These are phyloP conservation scores for Candolleomyces aberdarensis DNA, from an alignment of 768 basidiomycete species.

Conservation along the genomic window DNA sequence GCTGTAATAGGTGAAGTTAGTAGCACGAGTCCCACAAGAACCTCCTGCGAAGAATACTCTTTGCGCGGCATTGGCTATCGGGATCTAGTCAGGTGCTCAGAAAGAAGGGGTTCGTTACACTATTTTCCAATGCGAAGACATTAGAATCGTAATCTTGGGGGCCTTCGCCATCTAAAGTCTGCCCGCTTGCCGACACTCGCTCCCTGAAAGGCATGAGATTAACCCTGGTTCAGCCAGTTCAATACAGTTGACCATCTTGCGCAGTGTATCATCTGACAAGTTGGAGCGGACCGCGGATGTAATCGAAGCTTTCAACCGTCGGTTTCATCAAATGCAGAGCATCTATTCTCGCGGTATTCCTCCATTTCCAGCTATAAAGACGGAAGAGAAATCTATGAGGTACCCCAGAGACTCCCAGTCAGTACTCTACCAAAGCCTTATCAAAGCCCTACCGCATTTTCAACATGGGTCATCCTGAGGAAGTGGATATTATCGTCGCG, in stretches of 20 bases:
- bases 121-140: not conserved
- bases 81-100: not conserved
- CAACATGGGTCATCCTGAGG: slow-evolving; percentile 55
- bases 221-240: not conserved
- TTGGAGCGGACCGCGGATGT: not conserved
- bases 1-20: not conserved
- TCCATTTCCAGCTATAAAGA: not conserved
- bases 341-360: slow-evolving; percentile 2
- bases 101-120: not conserved
- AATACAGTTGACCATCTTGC: not conserved
- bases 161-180: not conserved
- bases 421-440: not conserved
- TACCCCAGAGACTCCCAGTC: not conserved
- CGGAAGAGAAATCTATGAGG: not conserved
- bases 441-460: not conserved
- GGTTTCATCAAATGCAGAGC: not conserved
- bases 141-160: not conserved
- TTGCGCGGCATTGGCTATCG: not conserved
- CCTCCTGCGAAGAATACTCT: not conserved
- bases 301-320: not conserved
- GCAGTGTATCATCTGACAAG: not conserved
- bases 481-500: slow-evolving; percentile 69
- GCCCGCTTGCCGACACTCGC: not conserved
- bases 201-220: not conserved
- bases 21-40: not conserved